These are phyloP conservation scores for Thermothielavioides terrestris DNA, from an alignment of 495 filamentous ascomycete genomes.

Conservation along the genomic window DNA sequence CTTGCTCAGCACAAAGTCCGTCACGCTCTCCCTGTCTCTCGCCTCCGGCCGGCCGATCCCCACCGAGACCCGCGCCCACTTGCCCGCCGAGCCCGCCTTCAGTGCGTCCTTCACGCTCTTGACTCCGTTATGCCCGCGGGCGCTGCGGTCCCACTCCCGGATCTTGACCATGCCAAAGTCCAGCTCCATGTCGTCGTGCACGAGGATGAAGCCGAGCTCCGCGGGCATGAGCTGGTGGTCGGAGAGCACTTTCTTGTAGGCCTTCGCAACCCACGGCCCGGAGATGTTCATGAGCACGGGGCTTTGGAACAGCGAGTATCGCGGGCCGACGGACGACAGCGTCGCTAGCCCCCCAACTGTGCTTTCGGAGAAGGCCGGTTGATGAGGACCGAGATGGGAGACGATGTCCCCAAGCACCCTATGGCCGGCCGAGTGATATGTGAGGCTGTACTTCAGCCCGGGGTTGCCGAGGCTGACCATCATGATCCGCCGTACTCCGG, in stretches of 20 bases:
- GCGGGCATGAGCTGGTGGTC: conserved; percentile 19
- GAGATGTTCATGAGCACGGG: conserved; percentile 70
- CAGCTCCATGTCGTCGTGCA: conserved; percentile 79
- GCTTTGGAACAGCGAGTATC: conserved; percentile 59
- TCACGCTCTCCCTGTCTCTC: conserved; percentile 48
- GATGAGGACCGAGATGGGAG: conserved; percentile 32
- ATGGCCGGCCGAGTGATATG: conserved; percentile 78
- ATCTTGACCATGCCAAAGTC: conserved; percentile 55
- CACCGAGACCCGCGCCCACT: conserved; percentile 47
- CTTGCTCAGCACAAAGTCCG: conserved; percentile 59
- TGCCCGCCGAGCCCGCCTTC: conserved; percentile 18
- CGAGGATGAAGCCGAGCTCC: conserved; percentile 51
- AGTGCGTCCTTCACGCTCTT: conserved; percentile 54
- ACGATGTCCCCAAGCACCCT: conserved; percentile 51
- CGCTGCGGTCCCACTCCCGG: conserved; percentile 48
- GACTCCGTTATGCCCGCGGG: conserved; percentile 72
- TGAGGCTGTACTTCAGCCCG: conserved; percentile 51
- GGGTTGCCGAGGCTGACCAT: conserved; percentile 41
- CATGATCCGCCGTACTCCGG: conserved; percentile 37
- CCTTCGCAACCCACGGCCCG: conserved; percentile 45
- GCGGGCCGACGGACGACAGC: conserved; percentile 32
- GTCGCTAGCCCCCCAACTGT: too few relatives aligned
- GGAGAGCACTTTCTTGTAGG: conserved; percentile 34
- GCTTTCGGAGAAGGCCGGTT: conserved; percentile 42
- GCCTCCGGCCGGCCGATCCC: conserved; percentile 64